Base-by-base conservation (phyloP, 305 asterid species). In the Ruellia speciosa region DNA sequence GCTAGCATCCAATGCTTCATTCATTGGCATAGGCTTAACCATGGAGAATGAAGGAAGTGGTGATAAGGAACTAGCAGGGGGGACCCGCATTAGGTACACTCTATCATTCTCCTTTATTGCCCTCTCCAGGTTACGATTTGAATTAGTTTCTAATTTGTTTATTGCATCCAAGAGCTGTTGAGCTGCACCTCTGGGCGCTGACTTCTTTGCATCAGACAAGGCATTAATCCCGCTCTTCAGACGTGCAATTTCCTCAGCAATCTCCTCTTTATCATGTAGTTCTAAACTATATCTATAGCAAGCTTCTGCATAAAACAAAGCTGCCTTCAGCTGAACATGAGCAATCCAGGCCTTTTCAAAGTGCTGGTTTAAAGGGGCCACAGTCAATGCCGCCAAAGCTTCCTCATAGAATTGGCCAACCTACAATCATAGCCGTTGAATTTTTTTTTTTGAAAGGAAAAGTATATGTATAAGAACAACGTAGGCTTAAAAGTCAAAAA, bases 211-310 rank as follows among this genome's bases (percentile, higher is more conserved):
- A 18, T 89, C 96, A 11, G 86, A 71, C 58, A 86, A 67, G 40
- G 84, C 76, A 66, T 58, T 77, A 52, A 86, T 33, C 66, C 97
- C 99, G 77, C 85, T 79, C 78, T 83, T 89, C 72, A 93, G 67
- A 68, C 99, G 87, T 24, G 97, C 97, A 72, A 86, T 86, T 73
- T 93, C 99, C 77, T 93, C 96, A 43, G 84, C 97, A 58, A 93
- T 89, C 78, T 89, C 97, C 72, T 93, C 99, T 71, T 93, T 93
- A 63, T 77, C 92, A 62, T 93, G 99, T 46, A 93, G 83, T 70
- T 93, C 99, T 72, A 93, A 68, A 72, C 99, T 67, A 60, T 78
- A 86, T 68, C 97, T 80, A 72, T 86, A 86, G 73, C 96, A 84
- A 59, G 99, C 96, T 75, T 93, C 97, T 17, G 87, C 90, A 69